These are phyloP conservation scores for Plectosphaerella cucumerina DNA, from an alignment of 2,329 filamentous ascomycete species.

Conservation along the genomic window DNA sequence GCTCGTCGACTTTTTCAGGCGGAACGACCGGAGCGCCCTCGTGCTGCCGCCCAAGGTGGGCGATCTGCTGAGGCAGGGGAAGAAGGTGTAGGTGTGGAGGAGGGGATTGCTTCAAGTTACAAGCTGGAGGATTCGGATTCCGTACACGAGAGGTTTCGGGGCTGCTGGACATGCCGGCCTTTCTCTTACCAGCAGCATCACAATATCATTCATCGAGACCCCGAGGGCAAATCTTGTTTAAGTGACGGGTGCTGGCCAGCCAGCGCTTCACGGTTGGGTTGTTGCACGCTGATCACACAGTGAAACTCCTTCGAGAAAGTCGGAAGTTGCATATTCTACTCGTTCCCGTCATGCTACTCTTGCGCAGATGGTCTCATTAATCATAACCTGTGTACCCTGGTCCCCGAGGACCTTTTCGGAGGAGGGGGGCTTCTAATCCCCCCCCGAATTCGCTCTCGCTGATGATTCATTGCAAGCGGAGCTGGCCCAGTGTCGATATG, in stretches of 20 bases:
- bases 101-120: too few relatives aligned
- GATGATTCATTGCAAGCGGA: not conserved
- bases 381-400: not conserved
- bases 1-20: conserved; percentile 83
- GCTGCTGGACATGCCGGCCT: not conserved
- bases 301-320: too few relatives aligned
- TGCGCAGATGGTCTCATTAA: not conserved
- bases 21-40: conserved; percentile 81
- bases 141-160: too few relatives aligned
- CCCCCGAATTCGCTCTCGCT: not conserved
- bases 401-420: not conserved
- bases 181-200: not conserved
- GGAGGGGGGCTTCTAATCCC: not conserved
- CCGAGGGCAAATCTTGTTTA: not conserved
- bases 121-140: too few relatives aligned
- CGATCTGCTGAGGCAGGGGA: conserved; percentile 61
- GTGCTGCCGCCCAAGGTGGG: conserved; percentile 91
- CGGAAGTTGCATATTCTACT: not conserved
- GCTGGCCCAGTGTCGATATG: not conserved
- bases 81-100: conserved; percentile 48
- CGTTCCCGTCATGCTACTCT: too few relatives aligned
- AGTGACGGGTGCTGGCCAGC: too few relatives aligned
- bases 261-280: too few relatives aligned
- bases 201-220: not conserved
- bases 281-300: too few relatives aligned